Evolutionary conservation across 495 filamentous ascomycete species (phyloP), one percentile per base, ranked within the genome.

Genomic region (Friedmanniomyces simplex): DNA sequence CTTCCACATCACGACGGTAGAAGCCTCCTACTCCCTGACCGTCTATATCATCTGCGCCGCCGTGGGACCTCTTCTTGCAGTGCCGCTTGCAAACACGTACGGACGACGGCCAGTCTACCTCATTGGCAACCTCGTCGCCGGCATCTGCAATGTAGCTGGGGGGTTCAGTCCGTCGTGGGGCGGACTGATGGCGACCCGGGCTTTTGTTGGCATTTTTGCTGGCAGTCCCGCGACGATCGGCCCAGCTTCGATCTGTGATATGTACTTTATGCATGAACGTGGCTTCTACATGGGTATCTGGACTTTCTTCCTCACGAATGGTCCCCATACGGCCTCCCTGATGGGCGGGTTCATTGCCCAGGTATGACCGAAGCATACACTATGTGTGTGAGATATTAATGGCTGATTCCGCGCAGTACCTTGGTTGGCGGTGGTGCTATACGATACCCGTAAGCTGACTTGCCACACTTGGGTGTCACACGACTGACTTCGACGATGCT

Each of bases 101-200:
- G 73, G 73, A 20, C 66, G 72, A 37, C 61, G 73, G 18, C 66
- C 68, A 10, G 58, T 73, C 10, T 71, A 65, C 54, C 47, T 74
- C 18, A 52, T 72, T 20, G 60, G 65, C 7, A 69, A 65, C 7
- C 62, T 52, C 2, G 49, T 52, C 66, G 4, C 52, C 77, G 34
- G 66, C 68, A 16, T 66, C 70, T 26, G 67, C 30, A 52, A 52
- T n/a, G 10, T 52, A 3, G 49, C 30, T 32, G 49, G 49, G 6
- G 49, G 49, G 2, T 52, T 25, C n/a, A 52, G 49, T 26, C 25
- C 49, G 3, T 5, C 18, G 5, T 52, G 49, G 49, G n/a, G 2
- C 2, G 49, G 49, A 13, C 3, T 52, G 11, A 52, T 52, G 49
- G 49, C 30, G 2, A 52, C 49, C 26, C 18, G 49, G 5, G 49